A percentile compares a stretch with the other conserved stretches of the same genome.
phyloP scores from a whole-genome alignment of 2,329 filamentous ascomycete genomes.

The Aureobasidium sp. region DNA sequence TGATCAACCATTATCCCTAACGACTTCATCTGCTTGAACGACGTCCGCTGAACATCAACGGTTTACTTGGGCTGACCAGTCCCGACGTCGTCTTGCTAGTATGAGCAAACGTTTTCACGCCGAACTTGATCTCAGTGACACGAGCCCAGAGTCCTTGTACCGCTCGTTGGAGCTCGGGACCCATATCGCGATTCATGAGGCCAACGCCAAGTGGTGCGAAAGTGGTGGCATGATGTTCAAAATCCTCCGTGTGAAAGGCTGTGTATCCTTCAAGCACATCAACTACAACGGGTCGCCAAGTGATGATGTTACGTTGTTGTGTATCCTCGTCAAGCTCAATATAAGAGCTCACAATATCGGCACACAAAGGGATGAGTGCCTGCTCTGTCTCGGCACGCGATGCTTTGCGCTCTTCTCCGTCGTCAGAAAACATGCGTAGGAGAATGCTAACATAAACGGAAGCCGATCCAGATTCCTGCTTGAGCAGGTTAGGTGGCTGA shows the following conservation, averaged over 20 bases:
- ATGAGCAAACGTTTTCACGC: constrained; percentile 19
- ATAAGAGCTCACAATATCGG: constrained; percentile 85
- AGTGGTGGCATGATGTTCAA: constrained; percentile 66
- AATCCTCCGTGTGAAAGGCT: constrained; percentile 71
- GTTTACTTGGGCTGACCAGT: background rate
- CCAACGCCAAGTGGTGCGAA: constrained; percentile 87
- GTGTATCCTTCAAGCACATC: constrained; percentile 92
- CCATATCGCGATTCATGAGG: constrained; percentile 73
- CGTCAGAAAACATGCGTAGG: constrained; percentile 94
- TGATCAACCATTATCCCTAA: background rate
- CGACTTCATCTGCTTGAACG: constrained; percentile 5
- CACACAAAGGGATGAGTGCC: constrained; percentile 87
- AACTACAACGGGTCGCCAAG: constrained; percentile 94
- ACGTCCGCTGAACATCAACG: background rate
- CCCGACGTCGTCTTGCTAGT: background rate
- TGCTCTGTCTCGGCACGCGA: constrained; percentile 78
- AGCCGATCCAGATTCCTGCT: constrained; percentile 89
- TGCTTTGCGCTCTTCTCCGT: constrained; percentile 69
- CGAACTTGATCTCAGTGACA: constrained; percentile 67
- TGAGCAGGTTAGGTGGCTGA: constrained; percentile 92
- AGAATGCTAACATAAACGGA: constrained; percentile 94
- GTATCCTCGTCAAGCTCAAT: constrained; percentile 86
- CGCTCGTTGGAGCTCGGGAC: constrained; percentile 65
- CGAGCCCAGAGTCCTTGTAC: constrained; percentile 70
- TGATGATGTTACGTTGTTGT: constrained; percentile 92